Evolutionary conservation across 169 alveolate genomes (phyloP).

Genomic region (Theileria annulata): DNA sequence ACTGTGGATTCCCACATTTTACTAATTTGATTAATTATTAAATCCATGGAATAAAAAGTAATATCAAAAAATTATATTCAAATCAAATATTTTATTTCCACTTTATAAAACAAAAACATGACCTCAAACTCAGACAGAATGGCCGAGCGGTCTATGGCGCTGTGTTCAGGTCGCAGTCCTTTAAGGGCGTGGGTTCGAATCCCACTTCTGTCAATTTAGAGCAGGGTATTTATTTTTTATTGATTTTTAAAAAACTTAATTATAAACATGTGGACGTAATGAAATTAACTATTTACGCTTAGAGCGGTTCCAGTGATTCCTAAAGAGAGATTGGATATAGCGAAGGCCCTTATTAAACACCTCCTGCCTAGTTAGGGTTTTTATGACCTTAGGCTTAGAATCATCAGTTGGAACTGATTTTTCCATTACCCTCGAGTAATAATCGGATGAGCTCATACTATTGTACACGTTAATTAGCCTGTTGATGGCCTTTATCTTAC

Average conservation of each 20-base stretch:
- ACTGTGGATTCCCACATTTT: neutral
- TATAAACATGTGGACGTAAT: neutral
- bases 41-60: neutral
- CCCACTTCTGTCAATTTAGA: slow-evolving; percentile 89
- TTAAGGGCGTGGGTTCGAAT: slow-evolving; percentile 99
- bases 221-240: neutral
- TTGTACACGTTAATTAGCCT: slow-evolving; percentile 77
- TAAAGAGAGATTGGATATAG: slow-evolving; percentile 72
- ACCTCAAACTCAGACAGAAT: slow-evolving; percentile 53
- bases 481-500: slow-evolving; percentile 77
- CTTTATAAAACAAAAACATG: neutral
- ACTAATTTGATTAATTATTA: neutral
- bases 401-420: slow-evolving; percentile 62
- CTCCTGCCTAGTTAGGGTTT: slow-evolving; percentile 69
- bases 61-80: too few species aligned
- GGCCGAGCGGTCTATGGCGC: slow-evolving; percentile 80
- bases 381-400: slow-evolving; percentile 49
- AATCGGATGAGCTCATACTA: slow-evolving; percentile 65
- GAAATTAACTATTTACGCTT: slow-evolving; percentile 17
- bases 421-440: slow-evolving; percentile 67
- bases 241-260: neutral
- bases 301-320: slow-evolving; percentile 63
- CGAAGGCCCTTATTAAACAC: slow-evolving; percentile 69
- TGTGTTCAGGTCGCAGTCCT: slow-evolving; percentile 78
- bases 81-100: too few species aligned